These are phyloP conservation scores for Drosera spatulata DNA, from an alignment of 179 eudicot species.

Conservation along the genomic window DNA sequence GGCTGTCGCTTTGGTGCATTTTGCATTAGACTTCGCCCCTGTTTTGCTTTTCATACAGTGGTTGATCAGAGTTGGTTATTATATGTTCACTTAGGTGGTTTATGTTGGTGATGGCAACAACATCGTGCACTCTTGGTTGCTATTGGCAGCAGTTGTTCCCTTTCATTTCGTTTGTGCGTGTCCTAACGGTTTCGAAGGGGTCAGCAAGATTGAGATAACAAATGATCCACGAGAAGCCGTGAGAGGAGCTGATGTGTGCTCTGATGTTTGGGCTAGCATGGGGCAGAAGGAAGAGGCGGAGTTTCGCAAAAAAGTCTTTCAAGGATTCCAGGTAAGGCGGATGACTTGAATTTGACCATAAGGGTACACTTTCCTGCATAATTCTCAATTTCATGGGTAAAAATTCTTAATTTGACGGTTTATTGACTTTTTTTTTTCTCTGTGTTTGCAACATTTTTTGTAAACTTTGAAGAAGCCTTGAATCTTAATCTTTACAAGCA, in stretches of 20 bases:
- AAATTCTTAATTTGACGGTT: too few relatives aligned
- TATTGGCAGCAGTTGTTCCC: constrained; percentile 73
- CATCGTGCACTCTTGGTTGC: constrained; percentile 88
- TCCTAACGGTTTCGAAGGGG: constrained; percentile 91
- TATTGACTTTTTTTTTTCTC: too few relatives aligned
- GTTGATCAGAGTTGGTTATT: background rate
- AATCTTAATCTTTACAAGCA: too few relatives aligned
- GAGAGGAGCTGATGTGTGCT: constrained; percentile 89
- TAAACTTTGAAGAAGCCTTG: too few relatives aligned
- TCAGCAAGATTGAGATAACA: constrained; percentile 90
- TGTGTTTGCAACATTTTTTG: too few relatives aligned
- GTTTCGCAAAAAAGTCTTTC: constrained; percentile 65
- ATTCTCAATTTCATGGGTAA: too few relatives aligned
- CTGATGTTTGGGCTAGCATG: constrained; percentile 99
- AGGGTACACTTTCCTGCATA: background rate
- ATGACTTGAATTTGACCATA: background rate
- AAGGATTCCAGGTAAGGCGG: constrained; percentile 73
- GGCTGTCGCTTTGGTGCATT: background rate
- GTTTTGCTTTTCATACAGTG: background rate
- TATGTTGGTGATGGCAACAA: constrained; percentile 99
- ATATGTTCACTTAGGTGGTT: constrained; percentile 52
- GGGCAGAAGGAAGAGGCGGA: constrained; percentile 98
- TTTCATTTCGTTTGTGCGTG: constrained; percentile 98
- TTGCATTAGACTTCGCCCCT: background rate
- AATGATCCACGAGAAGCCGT: constrained; percentile 93